Evolutionary conservation across 441 rosid species (phyloP).

Genomic region (Kokia cookei): DNA sequence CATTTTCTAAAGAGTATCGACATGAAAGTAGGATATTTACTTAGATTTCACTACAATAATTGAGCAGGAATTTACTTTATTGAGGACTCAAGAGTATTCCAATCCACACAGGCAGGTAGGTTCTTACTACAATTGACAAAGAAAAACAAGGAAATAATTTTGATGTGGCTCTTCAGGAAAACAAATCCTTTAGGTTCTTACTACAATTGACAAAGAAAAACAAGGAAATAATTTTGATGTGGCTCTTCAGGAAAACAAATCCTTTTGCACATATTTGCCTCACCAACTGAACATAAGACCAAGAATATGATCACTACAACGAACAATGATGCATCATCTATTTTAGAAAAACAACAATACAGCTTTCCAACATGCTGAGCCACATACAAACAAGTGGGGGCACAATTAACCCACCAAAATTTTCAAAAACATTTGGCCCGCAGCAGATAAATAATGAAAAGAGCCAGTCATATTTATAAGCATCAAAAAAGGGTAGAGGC

Average conservation of each 20-base stretch:
- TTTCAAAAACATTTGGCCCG: not conserved
- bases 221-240: not conserved
- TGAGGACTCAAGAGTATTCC: not conserved
- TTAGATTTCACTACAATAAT: not conserved
- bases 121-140: not conserved
- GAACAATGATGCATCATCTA: not conserved
- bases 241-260: not conserved
- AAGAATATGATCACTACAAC: not conserved
- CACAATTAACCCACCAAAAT: not conserved
- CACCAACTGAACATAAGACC: not conserved
- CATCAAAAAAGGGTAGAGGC: too few relatives aligned
- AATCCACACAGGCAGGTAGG: not conserved
- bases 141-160: not conserved
- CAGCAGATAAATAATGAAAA: not conserved
- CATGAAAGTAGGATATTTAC: not conserved
- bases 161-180: not conserved
- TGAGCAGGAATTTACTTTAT: not conserved
- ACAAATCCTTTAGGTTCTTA: not conserved
- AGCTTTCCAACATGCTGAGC: not conserved
- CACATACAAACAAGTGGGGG: not conserved
- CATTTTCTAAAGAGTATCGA: not conserved
- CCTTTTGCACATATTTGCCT: not conserved
- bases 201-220: too few relatives aligned
- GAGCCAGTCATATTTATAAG: not conserved
- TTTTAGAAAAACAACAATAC: not conserved